Evolutionary conservation across 148 eudicot species (phyloP).

Genomic region (Beta vulgaris): DNA sequence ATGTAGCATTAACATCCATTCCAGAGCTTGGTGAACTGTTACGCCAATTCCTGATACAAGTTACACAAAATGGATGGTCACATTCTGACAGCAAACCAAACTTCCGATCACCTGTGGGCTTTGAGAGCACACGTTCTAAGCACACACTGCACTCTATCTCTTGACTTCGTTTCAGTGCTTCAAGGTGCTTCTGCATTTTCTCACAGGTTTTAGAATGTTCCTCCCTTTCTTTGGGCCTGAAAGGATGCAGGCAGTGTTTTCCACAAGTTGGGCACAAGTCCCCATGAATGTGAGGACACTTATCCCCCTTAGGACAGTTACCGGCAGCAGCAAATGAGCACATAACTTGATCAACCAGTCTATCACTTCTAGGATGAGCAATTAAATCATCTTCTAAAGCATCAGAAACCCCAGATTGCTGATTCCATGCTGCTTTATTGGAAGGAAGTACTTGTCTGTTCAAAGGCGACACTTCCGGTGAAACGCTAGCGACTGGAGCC

Average conservation of each 20-base stretch:
- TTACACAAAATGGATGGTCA: slow-evolving; percentile 89
- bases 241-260: slow-evolving; percentile 85
- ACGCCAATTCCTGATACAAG: slow-evolving; percentile 94
- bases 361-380: slow-evolving; percentile 33
- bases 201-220: slow-evolving; percentile 66
- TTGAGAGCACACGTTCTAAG: slow-evolving; percentile 85
- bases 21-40: slow-evolving; percentile 83
- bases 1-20: slow-evolving; percentile 84
- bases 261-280: slow-evolving; percentile 77
- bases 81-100: slow-evolving; percentile 93
- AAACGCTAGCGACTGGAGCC: slow-evolving; percentile 29
- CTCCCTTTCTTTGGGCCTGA: slow-evolving; percentile 72
- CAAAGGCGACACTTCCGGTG: slow-evolving; percentile 44
- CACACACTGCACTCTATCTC: slow-evolving; percentile 97
- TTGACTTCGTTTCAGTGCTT: slow-evolving; percentile 75
- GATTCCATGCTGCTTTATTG: slow-evolving; percentile 40
- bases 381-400: slow-evolving; percentile 28
- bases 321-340: slow-evolving; percentile 94
- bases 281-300: slow-evolving; percentile 90
- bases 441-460: slow-evolving; percentile 30
- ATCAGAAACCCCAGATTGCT: slow-evolving; percentile 26
- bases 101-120: slow-evolving; percentile 68
- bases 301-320: slow-evolving; percentile 75
- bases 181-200: slow-evolving; percentile 70
- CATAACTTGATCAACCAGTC: slow-evolving; percentile 53